phyloP scores from a whole-genome alignment of 306 rosid species.

The Biancaea sappan region DNA sequence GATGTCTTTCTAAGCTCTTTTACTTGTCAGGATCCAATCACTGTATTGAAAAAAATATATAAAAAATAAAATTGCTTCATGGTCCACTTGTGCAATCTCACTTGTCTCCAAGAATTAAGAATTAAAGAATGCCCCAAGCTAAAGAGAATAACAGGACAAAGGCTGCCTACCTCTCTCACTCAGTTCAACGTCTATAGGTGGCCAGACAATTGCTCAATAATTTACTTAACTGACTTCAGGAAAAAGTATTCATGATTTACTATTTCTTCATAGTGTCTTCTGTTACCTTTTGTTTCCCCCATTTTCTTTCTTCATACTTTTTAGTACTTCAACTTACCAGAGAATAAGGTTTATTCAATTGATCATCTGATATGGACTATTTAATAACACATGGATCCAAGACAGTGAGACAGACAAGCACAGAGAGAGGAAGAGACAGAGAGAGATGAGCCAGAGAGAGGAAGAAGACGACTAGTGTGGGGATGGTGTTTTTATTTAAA shows the following conservation, averaged over 20 bases:
- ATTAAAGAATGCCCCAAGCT: neutral
- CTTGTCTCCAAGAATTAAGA: neutral
- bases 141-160: neutral
- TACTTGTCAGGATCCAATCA: neutral
- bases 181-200: neutral
- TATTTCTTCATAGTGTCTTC: neutral
- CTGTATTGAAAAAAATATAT: slow-evolving; percentile 8
- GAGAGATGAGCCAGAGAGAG: too few relatives aligned
- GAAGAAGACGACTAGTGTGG: too few relatives aligned
- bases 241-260: neutral
- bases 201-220: neutral
- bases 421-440: too few relatives aligned
- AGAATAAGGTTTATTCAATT: too few relatives aligned
- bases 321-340: neutral
- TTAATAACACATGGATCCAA: neutral
- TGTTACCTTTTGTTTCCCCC: neutral
- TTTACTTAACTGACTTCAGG: neutral
- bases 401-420: too few relatives aligned
- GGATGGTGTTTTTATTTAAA: too few relatives aligned
- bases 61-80: neutral
- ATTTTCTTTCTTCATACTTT: neutral
- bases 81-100: neutral
- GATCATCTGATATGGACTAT: neutral
- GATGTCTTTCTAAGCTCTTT: neutral
- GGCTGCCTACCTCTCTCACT: slow-evolving; percentile 7